Conservation (phyloP, 441 rosid genomes). For the Omphalea diandra region DNA sequence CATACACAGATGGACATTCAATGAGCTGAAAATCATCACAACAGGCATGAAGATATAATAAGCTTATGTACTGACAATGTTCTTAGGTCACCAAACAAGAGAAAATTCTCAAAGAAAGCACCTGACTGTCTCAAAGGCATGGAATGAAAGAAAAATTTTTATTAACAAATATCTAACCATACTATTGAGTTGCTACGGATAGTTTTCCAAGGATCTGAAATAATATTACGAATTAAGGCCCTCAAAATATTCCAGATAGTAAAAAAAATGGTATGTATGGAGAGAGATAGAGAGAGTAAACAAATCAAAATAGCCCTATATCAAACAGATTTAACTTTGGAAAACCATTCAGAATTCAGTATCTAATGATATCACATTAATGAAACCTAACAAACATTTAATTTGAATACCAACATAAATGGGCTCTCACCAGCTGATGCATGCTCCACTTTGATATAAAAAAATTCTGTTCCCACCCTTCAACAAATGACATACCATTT, state of each 20-base stretch:
- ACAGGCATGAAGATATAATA: background rate
- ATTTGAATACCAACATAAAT: conserved; percentile 13
- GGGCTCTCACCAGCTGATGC: conserved; percentile 81
- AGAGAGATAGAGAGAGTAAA: background rate
- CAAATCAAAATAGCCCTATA: background rate
- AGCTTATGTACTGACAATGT: background rate
- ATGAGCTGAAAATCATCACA: conserved; percentile 65
- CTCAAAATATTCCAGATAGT: background rate
- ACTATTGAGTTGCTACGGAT: background rate
- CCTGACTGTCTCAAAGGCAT: background rate
- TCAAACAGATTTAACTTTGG: background rate
- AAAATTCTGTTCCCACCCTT: conserved; percentile 97
- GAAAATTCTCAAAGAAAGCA: background rate
- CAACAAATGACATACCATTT: conserved; percentile 95
- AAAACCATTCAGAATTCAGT: conserved; percentile 7
- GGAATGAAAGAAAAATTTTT: background rate
- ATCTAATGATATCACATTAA: background rate
- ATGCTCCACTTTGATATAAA: conserved; percentile 98
- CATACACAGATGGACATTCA: conserved; percentile 94
- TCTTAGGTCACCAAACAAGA: background rate
- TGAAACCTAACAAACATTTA: conserved; percentile 5
- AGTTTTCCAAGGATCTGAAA: background rate
- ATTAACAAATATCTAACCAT: background rate
- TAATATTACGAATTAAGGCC: background rate
- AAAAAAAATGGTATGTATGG: too few species aligned